Evolutionary conservation across 768 basidiomycete genomes (phyloP).

Genomic region (Pisolithus marmoratus): DNA sequence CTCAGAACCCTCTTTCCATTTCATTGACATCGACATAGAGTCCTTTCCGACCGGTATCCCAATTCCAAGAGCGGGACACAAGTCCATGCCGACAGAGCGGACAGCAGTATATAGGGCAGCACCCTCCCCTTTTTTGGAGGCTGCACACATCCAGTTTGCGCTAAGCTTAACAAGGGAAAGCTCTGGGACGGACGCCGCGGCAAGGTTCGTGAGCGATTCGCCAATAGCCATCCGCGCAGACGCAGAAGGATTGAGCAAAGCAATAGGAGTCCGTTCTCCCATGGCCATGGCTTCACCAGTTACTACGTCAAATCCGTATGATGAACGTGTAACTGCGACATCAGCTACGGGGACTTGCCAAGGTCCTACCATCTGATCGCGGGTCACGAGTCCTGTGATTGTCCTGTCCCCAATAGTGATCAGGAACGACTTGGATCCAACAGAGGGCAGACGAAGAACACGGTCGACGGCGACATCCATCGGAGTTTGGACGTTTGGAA

Average conservation of each 20-base stretch:
- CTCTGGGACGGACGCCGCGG: slow-evolving; percentile 67
- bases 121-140: slow-evolving; percentile 84
- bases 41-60: slow-evolving; percentile 99
- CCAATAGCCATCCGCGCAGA: slow-evolving; percentile 96
- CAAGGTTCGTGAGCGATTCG: slow-evolving; percentile 88
- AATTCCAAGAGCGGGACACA: slow-evolving; percentile 89
- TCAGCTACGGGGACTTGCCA: slow-evolving; percentile 99
- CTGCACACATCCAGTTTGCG: slow-evolving; percentile 99
- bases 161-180: slow-evolving; percentile 85
- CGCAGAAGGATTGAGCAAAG: slow-evolving; percentile 80
- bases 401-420: slow-evolving; percentile 97
- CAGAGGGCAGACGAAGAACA: slow-evolving; percentile 85
- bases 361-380: slow-evolving; percentile 99
- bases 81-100: slow-evolving; percentile 82
- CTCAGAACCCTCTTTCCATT: slow-evolving; percentile 62
- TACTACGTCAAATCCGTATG: slow-evolving; percentile 84
- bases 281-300: slow-evolving; percentile 97
- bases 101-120: slow-evolving; percentile 87
- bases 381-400: slow-evolving; percentile 88
- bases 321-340: slow-evolving; percentile 91
- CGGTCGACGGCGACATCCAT: slow-evolving; percentile 66
- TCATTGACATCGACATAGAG: slow-evolving; percentile 99
- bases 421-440: slow-evolving; percentile 94
- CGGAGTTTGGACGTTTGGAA: slow-evolving; percentile 45
- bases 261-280: slow-evolving; percentile 94